Percentiles rank a stretch among this genome's conserved stretches.
These are phyloP conservation scores for Talaromyces sp. DNA, from an alignment of 2,329 filamentous ascomycete genomes.

Conservation along the genomic window DNA sequence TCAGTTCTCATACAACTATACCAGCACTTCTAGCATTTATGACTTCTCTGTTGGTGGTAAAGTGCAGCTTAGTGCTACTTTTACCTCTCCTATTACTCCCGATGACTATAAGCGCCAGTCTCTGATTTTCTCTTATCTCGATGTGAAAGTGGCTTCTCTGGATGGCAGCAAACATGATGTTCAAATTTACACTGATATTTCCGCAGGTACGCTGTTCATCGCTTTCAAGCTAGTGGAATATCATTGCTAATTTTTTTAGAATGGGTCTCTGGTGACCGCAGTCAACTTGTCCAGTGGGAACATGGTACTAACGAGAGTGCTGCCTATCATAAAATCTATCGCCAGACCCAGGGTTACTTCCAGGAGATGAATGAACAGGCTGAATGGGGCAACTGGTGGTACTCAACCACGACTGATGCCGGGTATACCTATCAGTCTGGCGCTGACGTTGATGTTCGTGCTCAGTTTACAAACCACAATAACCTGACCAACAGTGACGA, in stretches of 20 bases:
- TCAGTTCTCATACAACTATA: slow-evolving; percentile 64
- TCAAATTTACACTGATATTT: slow-evolving; percentile 68
- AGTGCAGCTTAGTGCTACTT: slow-evolving; percentile 63
- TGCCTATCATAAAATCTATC: slow-evolving; percentile 56
- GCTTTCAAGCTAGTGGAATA: background rate
- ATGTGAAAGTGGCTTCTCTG: slow-evolving; percentile 57
- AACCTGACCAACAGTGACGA: slow-evolving; percentile 42
- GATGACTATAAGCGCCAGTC: slow-evolving; percentile 63
- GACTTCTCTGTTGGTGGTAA: slow-evolving; percentile 58
- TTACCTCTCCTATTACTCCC: slow-evolving; percentile 66
- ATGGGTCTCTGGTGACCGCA: slow-evolving; percentile 63
- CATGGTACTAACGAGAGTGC: slow-evolving; percentile 49
- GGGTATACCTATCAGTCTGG: slow-evolving; percentile 46
- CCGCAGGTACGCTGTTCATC: slow-evolving; percentile 48
- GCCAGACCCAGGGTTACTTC: slow-evolving; percentile 44
- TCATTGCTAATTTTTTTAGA: slow-evolving; percentile 43
- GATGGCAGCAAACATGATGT: slow-evolving; percentile 61
- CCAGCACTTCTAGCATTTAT: slow-evolving; percentile 67
- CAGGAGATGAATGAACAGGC: slow-evolving; percentile 44
- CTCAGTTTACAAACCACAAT: slow-evolving; percentile 41
- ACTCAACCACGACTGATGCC: slow-evolving; percentile 40
- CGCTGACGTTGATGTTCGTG: slow-evolving; percentile 42
- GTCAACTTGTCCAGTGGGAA: slow-evolving; percentile 57
- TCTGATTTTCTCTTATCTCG: slow-evolving; percentile 64
- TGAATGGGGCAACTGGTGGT: slow-evolving; percentile 53